Base-by-base conservation (phyloP, 2,329 filamentous ascomycete species). In the Claviceps quebecensis region DNA sequence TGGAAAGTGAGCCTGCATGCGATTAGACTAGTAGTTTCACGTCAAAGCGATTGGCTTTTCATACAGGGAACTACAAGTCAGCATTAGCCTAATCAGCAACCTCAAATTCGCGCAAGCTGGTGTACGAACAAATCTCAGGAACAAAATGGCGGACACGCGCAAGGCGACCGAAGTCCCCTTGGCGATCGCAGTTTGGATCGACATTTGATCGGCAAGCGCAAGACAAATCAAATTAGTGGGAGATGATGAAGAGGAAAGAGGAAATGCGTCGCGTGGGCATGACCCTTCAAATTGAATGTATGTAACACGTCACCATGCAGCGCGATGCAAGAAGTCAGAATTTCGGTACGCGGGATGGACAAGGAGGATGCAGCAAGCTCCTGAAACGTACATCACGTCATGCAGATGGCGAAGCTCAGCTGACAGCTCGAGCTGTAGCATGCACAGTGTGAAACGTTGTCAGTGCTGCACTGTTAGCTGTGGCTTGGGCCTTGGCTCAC, bases 1-100 rank as follows among this genome's bases (percentile, higher is more conserved):
- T 54, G 73, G 63, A 54, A 71, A 65, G 56, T 65, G 65, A 51
- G 66, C 67, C 66, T 68, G 57, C 11, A 50, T 43, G 38, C 44
- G 40, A 50, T 58, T 52, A 54, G 53, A 16, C 19, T 46, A 29
- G 17, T 6, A 26, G 14, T 55, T 40, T 17, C 45, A 37, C 26
- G n/a, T 39, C 29, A n/a, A 37, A 14, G 14, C 26, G 14, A 40
- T 45, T 45, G 17, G 6, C 11, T 9, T 36, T 26, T 22, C 65
- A 56, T 62, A 69, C 67, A 43, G 67, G 66, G 55, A 69, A 68
- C 67, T 69, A 49, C 36, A 39, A 39, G 23, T 9, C 9, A 38
- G 26, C 36, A 49, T 61, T 54, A 60, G 57, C 39, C 22, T 11
- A 36, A 37, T 8, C 29, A 2, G 26, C 1, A 14, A 14, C 37